A percentile compares a stretch with the other conserved stretches of the same genome.
Evolutionary conservation across 306 rosid genomes (phyloP).

Genomic region (Citrullus colocynthis): DNA sequence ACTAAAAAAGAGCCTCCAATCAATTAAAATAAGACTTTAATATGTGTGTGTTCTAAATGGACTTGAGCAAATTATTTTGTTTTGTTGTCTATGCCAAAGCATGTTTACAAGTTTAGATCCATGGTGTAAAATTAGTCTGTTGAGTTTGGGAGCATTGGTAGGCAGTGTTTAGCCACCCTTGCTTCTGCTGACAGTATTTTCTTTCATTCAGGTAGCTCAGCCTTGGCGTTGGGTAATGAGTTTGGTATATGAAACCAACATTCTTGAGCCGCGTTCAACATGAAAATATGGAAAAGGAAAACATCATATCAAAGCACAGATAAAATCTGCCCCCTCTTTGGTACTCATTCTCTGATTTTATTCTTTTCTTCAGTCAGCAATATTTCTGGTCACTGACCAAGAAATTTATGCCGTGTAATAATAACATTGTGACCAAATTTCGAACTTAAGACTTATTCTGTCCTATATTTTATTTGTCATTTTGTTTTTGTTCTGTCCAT

Average conservation of each 20-base stretch:
- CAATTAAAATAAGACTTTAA: too few relatives aligned
- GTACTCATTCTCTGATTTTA: constrained; percentile 6
- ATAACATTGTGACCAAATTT: background rate
- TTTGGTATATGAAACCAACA: background rate
- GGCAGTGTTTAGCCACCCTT: background rate
- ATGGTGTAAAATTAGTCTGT: background rate
- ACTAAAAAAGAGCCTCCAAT: too few relatives aligned
- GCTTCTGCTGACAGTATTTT: background rate
- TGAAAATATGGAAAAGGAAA: background rate
- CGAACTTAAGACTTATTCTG: background rate
- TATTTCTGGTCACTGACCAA: constrained; percentile 5
- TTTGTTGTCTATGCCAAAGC: background rate
- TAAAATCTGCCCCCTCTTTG: constrained; percentile 1
- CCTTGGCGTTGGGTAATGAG: background rate
- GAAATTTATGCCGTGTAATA: background rate
- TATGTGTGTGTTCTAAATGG: background rate
- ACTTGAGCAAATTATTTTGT: background rate
- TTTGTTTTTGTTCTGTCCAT: background rate
- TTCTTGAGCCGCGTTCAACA: background rate
- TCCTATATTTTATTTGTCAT: background rate
- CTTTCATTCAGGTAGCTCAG: background rate
- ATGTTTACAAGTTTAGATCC: background rate
- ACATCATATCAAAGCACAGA: background rate
- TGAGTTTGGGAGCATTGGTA: background rate
- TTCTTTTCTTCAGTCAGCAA: constrained; percentile 1